Base-by-base conservation (phyloP, 225 moss, liverwort and hornwort genomes). In the Takakia lepidozioides region DNA sequence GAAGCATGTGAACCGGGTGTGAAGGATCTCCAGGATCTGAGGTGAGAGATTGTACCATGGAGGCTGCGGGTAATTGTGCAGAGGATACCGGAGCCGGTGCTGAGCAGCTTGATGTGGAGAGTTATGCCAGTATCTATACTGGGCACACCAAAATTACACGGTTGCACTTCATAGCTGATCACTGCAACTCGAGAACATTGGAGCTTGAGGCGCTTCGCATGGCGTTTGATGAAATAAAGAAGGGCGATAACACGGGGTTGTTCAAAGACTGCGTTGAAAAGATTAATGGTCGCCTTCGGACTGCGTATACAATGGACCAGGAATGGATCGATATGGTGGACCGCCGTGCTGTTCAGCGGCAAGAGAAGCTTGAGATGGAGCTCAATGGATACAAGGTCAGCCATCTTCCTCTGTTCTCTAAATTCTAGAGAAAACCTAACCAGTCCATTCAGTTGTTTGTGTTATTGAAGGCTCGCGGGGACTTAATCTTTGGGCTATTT, bases 341-440 rank as follows among this genome's bases (percentile, higher is more conserved):
- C 44, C 87, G 87, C 3, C 83, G 81, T 16, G 87, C 98, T 4
- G 69, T 66, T 25, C 87, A 74, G 60, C 91, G 91, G 26, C 85
- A 91, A 69, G 98, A 91, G 50, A 99, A 85, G 74, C 91, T 91
- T 29, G 91, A 99, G 49, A 81, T 70, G 82, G 91, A 99, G 59
- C 83, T 99, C 1, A 99, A 85, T 66, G 85, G 87, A 39, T 91
- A 91, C 24, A 91, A 99, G 95, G 95, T 98, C n/a, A n/a, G n/a
- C n/a, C n/a, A n/a, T 35, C 34, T 8, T 19, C 43, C 28, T 30
- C 29, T 11, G 14, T 30, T 55, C 48, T 27, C 10, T 47, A 21
- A 10, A 52, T n/a, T n/a, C n/a, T n/a, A n/a, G n/a, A n/a, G n/a
- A n/a, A n/a, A n/a, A n/a, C n/a, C n/a, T n/a, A n/a, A n/a, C n/a